Evolutionary conservation across 2,329 filamentous ascomycete genomes (phyloP).

Genomic region (Fonsecaea multimorphosa): DNA sequence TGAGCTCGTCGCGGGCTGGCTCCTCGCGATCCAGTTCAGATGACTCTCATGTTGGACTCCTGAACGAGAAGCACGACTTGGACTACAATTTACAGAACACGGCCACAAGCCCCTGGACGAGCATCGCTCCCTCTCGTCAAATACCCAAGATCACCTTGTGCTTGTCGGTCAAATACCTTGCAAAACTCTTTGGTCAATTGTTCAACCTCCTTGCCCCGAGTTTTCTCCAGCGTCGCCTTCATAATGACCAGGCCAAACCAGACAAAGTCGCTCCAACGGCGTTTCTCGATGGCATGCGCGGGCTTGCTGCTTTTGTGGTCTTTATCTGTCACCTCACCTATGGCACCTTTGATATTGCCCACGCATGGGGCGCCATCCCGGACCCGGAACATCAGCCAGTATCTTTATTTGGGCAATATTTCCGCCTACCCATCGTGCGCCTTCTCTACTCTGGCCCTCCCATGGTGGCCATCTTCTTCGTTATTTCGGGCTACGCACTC

Average conservation of each 20-base stretch:
- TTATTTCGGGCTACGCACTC: conserved; percentile 57
- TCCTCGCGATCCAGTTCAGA: conserved; percentile 30
- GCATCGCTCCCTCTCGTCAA: background rate
- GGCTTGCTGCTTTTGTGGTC: conserved; percentile 47
- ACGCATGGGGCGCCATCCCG: conserved; percentile 36
- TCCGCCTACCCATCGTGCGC: conserved; percentile 35
- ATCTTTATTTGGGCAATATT: conserved; percentile 20
- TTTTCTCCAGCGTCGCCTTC: conserved; percentile 25
- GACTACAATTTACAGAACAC: conserved; percentile 7
- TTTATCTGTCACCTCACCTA: conserved; percentile 38
- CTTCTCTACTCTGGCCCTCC: conserved; percentile 38
- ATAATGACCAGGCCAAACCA: conserved; percentile 12
- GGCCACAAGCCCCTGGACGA: conserved; percentile 7
- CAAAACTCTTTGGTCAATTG: conserved; percentile 14
- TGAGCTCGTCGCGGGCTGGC: conserved; percentile 23
- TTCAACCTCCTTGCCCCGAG: conserved; percentile 26
- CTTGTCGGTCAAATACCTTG: conserved; percentile 18
- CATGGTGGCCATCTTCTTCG: conserved; percentile 55
- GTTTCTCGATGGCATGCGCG: conserved; percentile 50
- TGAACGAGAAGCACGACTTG: conserved; percentile 25
- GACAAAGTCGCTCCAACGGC: conserved; percentile 28
- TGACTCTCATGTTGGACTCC: conserved; percentile 21
- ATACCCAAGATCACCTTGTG: conserved; percentile 19
- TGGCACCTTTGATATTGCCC: conserved; percentile 34
- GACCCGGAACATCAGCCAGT: conserved; percentile 15